These are phyloP conservation scores for Blastobotrys indianensis DNA, from an alignment of 1,139 yeast genomes.

Conservation along the genomic window DNA sequence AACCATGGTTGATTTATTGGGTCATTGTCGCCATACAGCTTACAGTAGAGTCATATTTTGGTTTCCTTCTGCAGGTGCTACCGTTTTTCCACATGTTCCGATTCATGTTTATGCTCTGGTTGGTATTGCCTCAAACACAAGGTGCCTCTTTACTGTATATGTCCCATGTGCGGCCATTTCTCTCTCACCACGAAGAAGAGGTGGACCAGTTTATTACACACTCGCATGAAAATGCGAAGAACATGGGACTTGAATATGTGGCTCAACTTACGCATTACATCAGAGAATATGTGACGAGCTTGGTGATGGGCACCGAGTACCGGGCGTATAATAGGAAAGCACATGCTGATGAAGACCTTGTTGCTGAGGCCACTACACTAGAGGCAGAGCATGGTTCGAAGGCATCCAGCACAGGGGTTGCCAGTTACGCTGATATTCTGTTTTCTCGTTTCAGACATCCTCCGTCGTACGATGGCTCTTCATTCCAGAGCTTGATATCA, in stretches of 20 bases:
- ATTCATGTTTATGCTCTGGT: constrained; percentile 43
- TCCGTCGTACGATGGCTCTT: constrained; percentile 4
- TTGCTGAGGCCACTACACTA: neutral
- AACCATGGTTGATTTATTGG: constrained; percentile 64
- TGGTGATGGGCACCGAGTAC: constrained; percentile 18
- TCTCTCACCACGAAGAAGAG: constrained; percentile 29
- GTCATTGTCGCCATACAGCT: constrained; percentile 43
- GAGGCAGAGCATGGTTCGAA: constrained; percentile 1
- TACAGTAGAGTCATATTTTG: constrained; percentile 40
- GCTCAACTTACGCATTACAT: constrained; percentile 14
- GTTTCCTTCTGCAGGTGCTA: constrained; percentile 37
- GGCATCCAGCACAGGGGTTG: constrained; percentile 4
- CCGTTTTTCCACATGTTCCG: constrained; percentile 46
- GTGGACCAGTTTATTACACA: constrained; percentile 25
- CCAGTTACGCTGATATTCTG: constrained; percentile 21
- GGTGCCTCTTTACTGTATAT: constrained; percentile 35
- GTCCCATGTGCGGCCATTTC: constrained; percentile 31
- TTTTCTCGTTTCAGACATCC: constrained; percentile 28
- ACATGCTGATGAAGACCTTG: constrained; percentile 3
- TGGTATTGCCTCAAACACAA: constrained; percentile 45
- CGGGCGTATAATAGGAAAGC: constrained; percentile 5
- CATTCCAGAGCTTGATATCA: constrained; percentile 3
- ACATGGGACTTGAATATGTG: constrained; percentile 24
- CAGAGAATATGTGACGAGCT: constrained; percentile 9
- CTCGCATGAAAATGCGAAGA: constrained; percentile 20